Evolutionary conservation across 345 rosid species (phyloP), one percentile per base, ranked within the genome.

Genomic region (Litchi chinensis): DNA sequence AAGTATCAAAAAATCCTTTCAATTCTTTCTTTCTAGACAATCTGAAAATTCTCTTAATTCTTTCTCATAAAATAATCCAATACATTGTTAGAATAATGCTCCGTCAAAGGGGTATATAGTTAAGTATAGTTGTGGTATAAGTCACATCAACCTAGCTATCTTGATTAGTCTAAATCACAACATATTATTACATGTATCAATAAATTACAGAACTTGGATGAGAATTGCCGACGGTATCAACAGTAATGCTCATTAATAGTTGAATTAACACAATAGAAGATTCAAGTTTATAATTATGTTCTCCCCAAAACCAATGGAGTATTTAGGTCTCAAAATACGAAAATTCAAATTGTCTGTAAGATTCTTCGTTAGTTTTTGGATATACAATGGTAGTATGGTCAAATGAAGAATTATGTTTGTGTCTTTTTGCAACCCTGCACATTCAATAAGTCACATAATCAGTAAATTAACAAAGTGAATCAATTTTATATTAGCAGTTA

Each of bases 351-450:
- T 83, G 86, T 97, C 96, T 85, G 83, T 68, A 46, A 95, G 85
- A 80, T 60, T 82, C 80, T 88, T 93, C 86, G 89, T 91, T 65
- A 93, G 67, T 74, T 81, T 88, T 79, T 89, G 91, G 80, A 90
- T 83, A 73, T 86, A 77, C 7, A 77, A 80, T 40, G 90, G 88
- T 15, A 83, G 67, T 77, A 89, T 82, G 37, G 90, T 81, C 6
- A 93, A 86, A 79, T 82, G 89, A 68, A 95, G 84, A 79, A 95
- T 85, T 75, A 93, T 79, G 50, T 89, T 76, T 68, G 88, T 77
- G 28, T 26, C n/a, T 72, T 86, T 88, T 65, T 79, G 85, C 82
- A 90, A 79, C 43, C 91, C 98, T 95, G 87, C 77, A 64, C 76
- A 62, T 70, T 64, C 57, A 63, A 24, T 52, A 74, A 44, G 65